Evolutionary conservation across 1,139 yeast species (phyloP), one percentile per base, ranked within the genome.

Genomic region (Citeromyces hawaiiensis): DNA sequence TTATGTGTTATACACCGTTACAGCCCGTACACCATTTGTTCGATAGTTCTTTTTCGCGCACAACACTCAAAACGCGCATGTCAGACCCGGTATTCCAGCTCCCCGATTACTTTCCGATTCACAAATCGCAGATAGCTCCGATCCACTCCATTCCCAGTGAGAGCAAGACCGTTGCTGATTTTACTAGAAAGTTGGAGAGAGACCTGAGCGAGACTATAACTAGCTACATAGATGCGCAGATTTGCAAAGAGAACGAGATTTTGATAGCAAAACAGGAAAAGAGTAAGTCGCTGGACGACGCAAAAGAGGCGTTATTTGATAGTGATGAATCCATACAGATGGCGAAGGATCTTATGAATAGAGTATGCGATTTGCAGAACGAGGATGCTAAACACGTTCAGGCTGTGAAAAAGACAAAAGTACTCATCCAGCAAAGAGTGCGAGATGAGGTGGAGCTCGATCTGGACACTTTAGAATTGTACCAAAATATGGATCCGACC

Each of bases 381-480:
- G 14, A 35, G 18, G 37, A 35, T 19, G 13, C 32, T 9, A n/a
- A 29, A 14, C 32, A 29, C 15, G 6, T 9, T 4, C 32, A 29
- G 32, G 32, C 32, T n/a, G 15, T 29, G 32, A 29, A 29, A 14
- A 29, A 29, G 15, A 29, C 32, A n/a, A 29, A 29, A 29, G 32
- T 29, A 9, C 15, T 29, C 8, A 14, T 29, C 32, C 32, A 29
- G 15, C 32, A 29, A 14, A 4, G 32, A 5, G 8, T 18, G 25
- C 17, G 37, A 35, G 37, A 35, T 10, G 21, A 19, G 9, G 37
- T 15, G n/a, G 37, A 35, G 10, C 27, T 35, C 37, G 19, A 18
- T 5, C 17, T 35, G 30, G 27, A 35, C 4, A 35, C 21, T 18
- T 13, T 35, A 25, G 30, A 35, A 11, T 11, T 11, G 16, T 30